These are phyloP conservation scores for Amanita exitialis DNA, from an alignment of 768 basidiomycete genomes.

Conservation along the genomic window DNA sequence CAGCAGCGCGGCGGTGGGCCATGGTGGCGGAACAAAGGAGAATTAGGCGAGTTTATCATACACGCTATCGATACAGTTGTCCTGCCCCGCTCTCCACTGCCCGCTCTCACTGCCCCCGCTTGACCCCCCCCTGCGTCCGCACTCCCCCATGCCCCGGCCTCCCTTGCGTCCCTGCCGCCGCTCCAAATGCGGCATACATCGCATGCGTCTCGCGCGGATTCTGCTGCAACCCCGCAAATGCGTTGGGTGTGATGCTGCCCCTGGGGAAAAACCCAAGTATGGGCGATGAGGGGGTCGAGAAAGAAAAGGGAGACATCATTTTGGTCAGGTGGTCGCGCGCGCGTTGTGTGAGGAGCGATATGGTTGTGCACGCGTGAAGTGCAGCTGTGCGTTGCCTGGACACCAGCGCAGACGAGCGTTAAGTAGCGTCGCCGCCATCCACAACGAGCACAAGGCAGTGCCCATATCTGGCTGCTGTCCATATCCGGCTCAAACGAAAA, in stretches of 20 bases:
- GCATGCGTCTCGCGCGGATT: constrained; percentile 50
- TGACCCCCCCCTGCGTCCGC: background rate
- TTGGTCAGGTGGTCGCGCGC: background rate
- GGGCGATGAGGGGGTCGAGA: constrained; percentile 43
- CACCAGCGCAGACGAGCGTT: background rate
- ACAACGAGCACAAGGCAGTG: constrained; percentile 1
- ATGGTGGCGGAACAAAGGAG: background rate
- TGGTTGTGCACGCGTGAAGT: background rate
- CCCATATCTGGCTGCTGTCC: background rate
- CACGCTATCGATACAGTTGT: background rate
- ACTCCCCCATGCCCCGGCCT: background rate
- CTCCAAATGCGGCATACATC: constrained; percentile 44
- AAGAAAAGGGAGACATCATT: constrained; percentile 4
- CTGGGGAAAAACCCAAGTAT: constrained; percentile 52
- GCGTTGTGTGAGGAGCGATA: background rate
- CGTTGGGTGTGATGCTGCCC: constrained; percentile 44
- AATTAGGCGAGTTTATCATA: background rate
- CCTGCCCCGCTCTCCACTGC: background rate
- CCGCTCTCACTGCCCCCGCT: background rate
- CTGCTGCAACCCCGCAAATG: constrained; percentile 46
- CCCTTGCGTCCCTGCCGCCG: constrained; percentile 2
- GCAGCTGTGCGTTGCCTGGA: background rate
- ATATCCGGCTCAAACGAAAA: background rate
- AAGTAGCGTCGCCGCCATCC: background rate
- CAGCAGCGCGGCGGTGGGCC: constrained; percentile 12